These are phyloP conservation scores for Aotearoamyces nothofagi DNA, from an alignment of 2,329 filamentous ascomycete genomes.

Conservation along the genomic window DNA sequence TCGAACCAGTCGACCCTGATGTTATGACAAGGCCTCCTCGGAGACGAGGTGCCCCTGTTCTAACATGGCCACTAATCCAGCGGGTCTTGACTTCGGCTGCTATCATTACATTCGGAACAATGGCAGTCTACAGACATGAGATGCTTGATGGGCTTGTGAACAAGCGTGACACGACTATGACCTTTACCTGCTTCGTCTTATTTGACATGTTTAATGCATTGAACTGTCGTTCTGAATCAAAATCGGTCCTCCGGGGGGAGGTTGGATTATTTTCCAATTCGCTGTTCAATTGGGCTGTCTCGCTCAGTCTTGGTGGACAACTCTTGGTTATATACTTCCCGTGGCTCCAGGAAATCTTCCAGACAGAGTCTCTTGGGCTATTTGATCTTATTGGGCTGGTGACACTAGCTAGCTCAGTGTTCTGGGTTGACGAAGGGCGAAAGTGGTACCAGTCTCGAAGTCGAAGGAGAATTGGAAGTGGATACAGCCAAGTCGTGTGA, in stretches of 20 bases:
- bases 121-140: slow-evolving; percentile 81
- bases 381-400: slow-evolving; percentile 61
- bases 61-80: slow-evolving; percentile 69
- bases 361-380: slow-evolving; percentile 72
- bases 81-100: slow-evolving; percentile 77
- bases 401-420: slow-evolving; percentile 71
- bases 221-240: slow-evolving; percentile 79
- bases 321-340: slow-evolving; percentile 88
- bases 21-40: slow-evolving; percentile 89
- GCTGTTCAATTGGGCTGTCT: slow-evolving; percentile 93
- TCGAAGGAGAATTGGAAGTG: slow-evolving; percentile 36
- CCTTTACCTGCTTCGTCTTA: slow-evolving; percentile 95
- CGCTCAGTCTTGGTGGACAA: slow-evolving; percentile 72
- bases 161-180: slow-evolving; percentile 95
- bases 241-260: slow-evolving; percentile 78
- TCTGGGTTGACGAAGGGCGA: slow-evolving; percentile 84
- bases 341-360: slow-evolving; percentile 85
- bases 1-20: slow-evolving; percentile 85
- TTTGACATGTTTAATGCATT: slow-evolving; percentile 99
- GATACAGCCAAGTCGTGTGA: slow-evolving; percentile 52
- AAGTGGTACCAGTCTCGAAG: slow-evolving; percentile 57
- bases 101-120: slow-evolving; percentile 86
- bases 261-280: slow-evolving; percentile 71
- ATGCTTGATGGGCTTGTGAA: slow-evolving; percentile 80
- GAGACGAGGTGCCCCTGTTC: slow-evolving; percentile 71